Conservation (phyloP, 75 land plant species). For the Sequoia sempervirens region DNA sequence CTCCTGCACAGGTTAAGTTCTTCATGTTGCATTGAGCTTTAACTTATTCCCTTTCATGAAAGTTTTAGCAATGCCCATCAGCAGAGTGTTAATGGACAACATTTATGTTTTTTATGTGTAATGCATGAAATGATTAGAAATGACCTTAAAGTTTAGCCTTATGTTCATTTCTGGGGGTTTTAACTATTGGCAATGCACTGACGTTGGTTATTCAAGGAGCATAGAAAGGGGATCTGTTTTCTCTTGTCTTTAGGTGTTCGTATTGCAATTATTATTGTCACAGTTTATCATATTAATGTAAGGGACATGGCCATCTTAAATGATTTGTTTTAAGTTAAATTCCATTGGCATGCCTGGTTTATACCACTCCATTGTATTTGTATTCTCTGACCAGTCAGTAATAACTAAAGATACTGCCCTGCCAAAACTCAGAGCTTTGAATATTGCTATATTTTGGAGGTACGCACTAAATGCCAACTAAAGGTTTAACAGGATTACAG, state of each 20-base stretch:
- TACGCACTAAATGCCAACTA: neutral
- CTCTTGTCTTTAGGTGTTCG: neutral
- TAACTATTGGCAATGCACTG: neutral
- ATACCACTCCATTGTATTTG: neutral
- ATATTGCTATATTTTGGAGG: neutral
- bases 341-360: neutral
- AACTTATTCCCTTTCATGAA: neutral
- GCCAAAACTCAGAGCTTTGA: neutral
- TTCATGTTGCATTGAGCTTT: neutral
- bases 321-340: neutral
- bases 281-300: neutral
- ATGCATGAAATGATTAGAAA: neutral
- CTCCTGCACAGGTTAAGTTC: conserved; percentile 66
- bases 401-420: neutral
- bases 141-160: neutral
- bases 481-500: neutral
- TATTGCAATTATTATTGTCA: neutral
- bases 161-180: neutral
- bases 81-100: neutral
- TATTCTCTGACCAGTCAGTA: neutral
- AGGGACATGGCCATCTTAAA: neutral
- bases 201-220: neutral
- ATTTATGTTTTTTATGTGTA: neutral
- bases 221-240: neutral
- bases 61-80: neutral